Base-by-base conservation (phyloP, 306 rosid genomes). In the Quercus berberidifolia region DNA sequence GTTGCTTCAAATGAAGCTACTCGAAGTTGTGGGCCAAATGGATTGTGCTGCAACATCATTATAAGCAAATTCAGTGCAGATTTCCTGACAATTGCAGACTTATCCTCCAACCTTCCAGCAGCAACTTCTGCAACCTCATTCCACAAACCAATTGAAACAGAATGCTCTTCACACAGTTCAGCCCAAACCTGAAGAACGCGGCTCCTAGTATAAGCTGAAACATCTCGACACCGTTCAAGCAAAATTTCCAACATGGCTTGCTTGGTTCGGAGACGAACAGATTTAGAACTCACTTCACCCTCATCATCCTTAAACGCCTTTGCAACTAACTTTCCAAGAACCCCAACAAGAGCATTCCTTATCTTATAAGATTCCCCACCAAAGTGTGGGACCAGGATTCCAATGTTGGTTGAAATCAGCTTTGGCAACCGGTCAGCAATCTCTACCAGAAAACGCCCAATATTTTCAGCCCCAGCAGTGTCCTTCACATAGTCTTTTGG, bases 131-230 rank as follows among this genome's bases (percentile, higher is more conserved):
- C 97, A 79, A 94, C 91, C 81, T 94, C 91, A 77, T 91, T 94
- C 99, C 99, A 94, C 92, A 94, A 77, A 85, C 99, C 99, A 83
- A 94, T 94, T 65, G 99, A 92, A 84, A 94, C 87, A 83, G 91
- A 87, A 84, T 94, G 94, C 28, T 87, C 97, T 82, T 94, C 99
- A 46, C 97, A 92, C 60, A 94, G 87, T 76, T 94, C 99, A 78
- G 92, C 93, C 99, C 99, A 94, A 69, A 92, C 97, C 81, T 92
- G 99, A 83, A 94, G 97, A 86, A 91, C 97, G 62, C 97, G 90
- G 78, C 99, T 92, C 83, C 99, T 89, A 41, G 97, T 94, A 76
- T 94, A 94, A 58, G 99, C 99, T 6, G 99, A 92, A 85, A 91
- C 97, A 85, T 94, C 99, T 83, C 97, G 92, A 86, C 99, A 92